These are phyloP conservation scores for Cryptosporidium tyzzeri DNA, from an alignment of 169 alveolate genomes.

Conservation along the genomic window DNA sequence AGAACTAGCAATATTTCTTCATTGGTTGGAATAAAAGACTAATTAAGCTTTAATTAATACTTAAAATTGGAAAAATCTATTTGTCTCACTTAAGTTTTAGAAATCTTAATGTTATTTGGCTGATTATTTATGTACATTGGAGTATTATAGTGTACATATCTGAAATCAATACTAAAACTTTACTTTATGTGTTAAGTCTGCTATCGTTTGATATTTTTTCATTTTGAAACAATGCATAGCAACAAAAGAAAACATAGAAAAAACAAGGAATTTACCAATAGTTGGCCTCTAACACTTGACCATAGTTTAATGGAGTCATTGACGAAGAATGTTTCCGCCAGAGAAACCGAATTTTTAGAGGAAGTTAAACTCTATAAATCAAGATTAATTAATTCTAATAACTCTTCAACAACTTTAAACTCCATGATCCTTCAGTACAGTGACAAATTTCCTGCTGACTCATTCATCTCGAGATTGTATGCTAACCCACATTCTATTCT, in stretches of 20 bases:
- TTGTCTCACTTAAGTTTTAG: constrained; percentile 3
- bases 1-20: background rate
- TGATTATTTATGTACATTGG: constrained; percentile 18
- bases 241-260: constrained; percentile 25
- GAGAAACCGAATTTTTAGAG: constrained; percentile 51
- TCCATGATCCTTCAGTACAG: constrained; percentile 13
- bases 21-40: background rate
- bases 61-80: background rate
- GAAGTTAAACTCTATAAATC: constrained; percentile 23
- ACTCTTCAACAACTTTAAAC: background rate
- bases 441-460: constrained; percentile 47
- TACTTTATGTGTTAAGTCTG: constrained; percentile 11
- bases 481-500: constrained; percentile 49
- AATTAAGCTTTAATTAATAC: background rate
- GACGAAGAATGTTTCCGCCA: constrained; percentile 43
- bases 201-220: background rate
- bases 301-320: constrained; percentile 29
- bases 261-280: constrained; percentile 1
- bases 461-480: constrained; percentile 33
- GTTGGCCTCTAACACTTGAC: constrained; percentile 46
- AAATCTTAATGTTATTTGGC: constrained; percentile 3
- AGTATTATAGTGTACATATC: constrained; percentile 36
- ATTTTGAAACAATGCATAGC: background rate
- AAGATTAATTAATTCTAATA: background rate
- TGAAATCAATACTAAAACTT: background rate